Evolutionary conservation across 2,329 filamentous ascomycete genomes (phyloP), one percentile per base, ranked within the genome.

Genomic region (Trichocomaceae sp.): DNA sequence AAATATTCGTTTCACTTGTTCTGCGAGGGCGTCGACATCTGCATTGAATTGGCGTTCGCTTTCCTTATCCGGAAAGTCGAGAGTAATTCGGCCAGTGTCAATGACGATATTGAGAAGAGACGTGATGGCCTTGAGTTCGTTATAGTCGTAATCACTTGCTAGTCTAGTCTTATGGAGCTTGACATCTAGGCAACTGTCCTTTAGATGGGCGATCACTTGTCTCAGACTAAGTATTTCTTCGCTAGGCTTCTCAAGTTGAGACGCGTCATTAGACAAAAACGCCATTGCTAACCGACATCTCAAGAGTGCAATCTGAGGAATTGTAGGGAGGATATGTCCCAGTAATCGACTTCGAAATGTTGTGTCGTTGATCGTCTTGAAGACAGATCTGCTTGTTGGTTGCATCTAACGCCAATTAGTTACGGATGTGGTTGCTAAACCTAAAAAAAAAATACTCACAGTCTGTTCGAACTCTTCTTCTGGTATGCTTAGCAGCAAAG

Each of bases 31-130:
- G 68, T 96, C 90, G 33, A 96, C 76, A 10, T 83, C 77, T 5
- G 73, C 69, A 64, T 96, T 88, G 74, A 92, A 95, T 2, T 72
- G 67, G 2, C 61, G 68, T 47, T 79, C 74, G 47, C 67, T 64
- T 47, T 63, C 64, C 47, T 59, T 60, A 47, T 73, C 68, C 44
- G 61, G 48, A 46, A 68, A 68, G 6, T 57, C 66, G 6, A 64
- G 52, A 54, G 60, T 67, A 52, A 58, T 69, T 61, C 70, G 69
- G 2, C 81, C 88, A 56, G 85, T 82, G 57, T 89, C 88, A 50
- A 96, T 77, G 15, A 83, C 85, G 39, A 89, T 80, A 64, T 93
- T 86, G 5, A 96, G 79, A 19, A 95, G 79, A 2, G 79, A 72
- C 3, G 88, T 75, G 15, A 83, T 77, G 2, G 87, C 83, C 33